Evolutionary conservation across 1,139 yeast genomes (phyloP).

Genomic region (Saccharomyces hybrid): DNA sequence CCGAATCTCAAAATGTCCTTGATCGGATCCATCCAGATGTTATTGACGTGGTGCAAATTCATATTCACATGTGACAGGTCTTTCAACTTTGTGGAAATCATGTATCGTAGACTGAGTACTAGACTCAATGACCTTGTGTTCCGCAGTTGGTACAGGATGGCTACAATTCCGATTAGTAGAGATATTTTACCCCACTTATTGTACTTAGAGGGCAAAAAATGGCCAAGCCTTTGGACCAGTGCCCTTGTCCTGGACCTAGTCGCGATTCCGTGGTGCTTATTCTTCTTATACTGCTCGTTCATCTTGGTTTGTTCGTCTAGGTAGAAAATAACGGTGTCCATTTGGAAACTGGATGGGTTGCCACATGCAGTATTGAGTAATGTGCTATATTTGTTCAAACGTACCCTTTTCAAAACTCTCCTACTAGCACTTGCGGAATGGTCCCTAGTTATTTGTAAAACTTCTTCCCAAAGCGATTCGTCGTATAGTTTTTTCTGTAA

Average conservation of each 20-base stretch:
- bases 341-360: background rate
- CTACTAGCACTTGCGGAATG: background rate
- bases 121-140: constrained; percentile 5
- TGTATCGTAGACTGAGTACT: background rate
- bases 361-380: constrained; percentile 18
- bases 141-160: constrained; percentile 7
- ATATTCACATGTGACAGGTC: background rate
- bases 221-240: background rate
- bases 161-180: constrained; percentile 9
- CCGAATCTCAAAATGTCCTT: background rate
- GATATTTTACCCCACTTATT: constrained; percentile 7
- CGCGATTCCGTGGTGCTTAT: background rate
- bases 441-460: constrained; percentile 13
- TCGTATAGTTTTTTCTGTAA: constrained; percentile 11
- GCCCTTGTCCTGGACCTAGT: background rate
- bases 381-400: constrained; percentile 22
- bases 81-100: background rate
- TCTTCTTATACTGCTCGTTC: background rate
- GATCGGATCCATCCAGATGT: constrained; percentile 11
- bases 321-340: background rate
- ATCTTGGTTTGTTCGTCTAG: background rate
- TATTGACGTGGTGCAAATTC: constrained; percentile 3
- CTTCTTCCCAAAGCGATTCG: constrained; percentile 14
- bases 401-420: background rate
- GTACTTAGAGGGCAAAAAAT: background rate